Percentiles rank a stretch among this genome's conserved stretches.
Conservation (phyloP, 495 filamentous ascomycete genomes). For the Penicillium waksmanii region DNA sequence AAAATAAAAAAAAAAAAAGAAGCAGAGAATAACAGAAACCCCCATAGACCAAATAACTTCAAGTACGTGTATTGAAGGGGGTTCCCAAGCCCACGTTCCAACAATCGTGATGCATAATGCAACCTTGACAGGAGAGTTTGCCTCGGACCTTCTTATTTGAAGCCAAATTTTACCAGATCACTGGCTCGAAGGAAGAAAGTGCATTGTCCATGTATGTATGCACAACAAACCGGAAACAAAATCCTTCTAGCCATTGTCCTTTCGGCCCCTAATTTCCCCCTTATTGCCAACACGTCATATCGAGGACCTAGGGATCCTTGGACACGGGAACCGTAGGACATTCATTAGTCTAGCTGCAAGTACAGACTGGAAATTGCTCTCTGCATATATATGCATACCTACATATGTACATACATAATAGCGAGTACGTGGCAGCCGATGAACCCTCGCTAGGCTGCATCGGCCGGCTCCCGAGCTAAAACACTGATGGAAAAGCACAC, state of each 20-base stretch:
- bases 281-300: background rate
- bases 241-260: background rate
- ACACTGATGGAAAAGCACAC: no score
- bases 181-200: background rate
- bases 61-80: no score
- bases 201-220: conserved; percentile 13
- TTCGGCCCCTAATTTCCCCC: background rate
- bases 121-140: background rate
- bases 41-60: background rate
- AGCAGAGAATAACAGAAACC: background rate
- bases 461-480: background rate
- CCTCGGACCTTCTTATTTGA: background rate
- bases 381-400: background rate
- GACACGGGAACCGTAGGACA: background rate
- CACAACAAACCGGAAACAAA: background rate
- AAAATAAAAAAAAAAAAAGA: background rate
- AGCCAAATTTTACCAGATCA: background rate
- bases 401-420: conserved; percentile 1
- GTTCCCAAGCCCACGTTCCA: no score
- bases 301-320: background rate
- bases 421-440: conserved; percentile 17
- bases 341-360: background rate
- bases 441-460: conserved; percentile 3
- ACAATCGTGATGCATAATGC: background rate
- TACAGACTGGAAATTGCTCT: background rate